These are phyloP conservation scores for Melanopsichium pennsylvanicum DNA, from an alignment of 1,284 basidiomycete genomes.

Conservation along the genomic window DNA sequence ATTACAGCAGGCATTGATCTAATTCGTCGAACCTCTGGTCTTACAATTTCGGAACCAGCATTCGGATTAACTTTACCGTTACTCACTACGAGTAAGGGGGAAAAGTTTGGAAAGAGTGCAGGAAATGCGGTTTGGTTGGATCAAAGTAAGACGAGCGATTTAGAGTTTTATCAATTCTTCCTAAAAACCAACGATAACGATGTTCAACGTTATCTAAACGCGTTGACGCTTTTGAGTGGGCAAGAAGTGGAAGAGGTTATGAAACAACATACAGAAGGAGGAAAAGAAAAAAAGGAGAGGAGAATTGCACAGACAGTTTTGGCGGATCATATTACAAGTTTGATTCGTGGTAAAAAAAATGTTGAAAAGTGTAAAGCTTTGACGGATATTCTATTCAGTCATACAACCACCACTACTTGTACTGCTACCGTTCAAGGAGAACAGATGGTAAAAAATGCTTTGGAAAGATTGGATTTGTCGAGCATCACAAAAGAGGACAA, in stretches of 20 bases:
- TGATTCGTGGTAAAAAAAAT: conserved; percentile 70
- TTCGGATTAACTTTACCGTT: conserved; percentile 92
- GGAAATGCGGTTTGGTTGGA: conserved; percentile 88
- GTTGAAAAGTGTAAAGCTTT: conserved; percentile 69
- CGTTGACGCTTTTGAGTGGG: conserved; percentile 81
- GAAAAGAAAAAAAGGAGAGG: conserved; percentile 70
- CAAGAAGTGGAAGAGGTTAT: conserved; percentile 73
- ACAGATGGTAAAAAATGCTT: conserved; percentile 67
- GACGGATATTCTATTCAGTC: conserved; percentile 72
- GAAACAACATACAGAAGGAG: conserved; percentile 73
- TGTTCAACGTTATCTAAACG: conserved; percentile 79
- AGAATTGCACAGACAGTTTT: conserved; percentile 79
- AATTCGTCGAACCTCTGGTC: conserved; percentile 72
- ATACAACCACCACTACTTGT: conserved; percentile 10
- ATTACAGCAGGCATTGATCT: conserved; percentile 90
- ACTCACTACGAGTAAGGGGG: conserved; percentile 85
- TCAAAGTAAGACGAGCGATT: conserved; percentile 30
- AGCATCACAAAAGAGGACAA: background rate
- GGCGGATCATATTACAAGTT: conserved; percentile 84
- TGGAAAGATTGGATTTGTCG: background rate
- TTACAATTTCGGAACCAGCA: conserved; percentile 66
- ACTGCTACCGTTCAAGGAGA: too few relatives aligned
- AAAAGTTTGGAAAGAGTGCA: conserved; percentile 96
- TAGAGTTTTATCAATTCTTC: conserved; percentile 78
- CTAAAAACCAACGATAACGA: conserved; percentile 81